A percentile compares a stretch with the other conserved stretches of the same genome.
Conservation (phyloP, 2,329 filamentous ascomycete genomes). For the Metarhizium rileyi region DNA sequence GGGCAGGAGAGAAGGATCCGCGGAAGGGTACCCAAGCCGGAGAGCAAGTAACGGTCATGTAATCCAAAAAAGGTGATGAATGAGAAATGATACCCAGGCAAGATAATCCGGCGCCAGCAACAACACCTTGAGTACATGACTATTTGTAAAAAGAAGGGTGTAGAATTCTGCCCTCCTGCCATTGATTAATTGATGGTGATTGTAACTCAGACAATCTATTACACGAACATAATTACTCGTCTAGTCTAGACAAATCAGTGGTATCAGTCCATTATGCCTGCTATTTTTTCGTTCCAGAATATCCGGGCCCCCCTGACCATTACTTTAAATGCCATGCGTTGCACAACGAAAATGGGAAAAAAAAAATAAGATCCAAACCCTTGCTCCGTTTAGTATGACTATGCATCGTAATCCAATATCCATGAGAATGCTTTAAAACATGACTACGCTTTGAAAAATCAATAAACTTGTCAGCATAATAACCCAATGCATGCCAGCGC, state of each 20-base stretch:
- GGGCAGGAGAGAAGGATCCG: constrained; percentile 14
- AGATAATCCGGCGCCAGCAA: not conserved
- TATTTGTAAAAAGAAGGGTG: not conserved
- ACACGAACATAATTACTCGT: too few relatives aligned
- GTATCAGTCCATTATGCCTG: too few relatives aligned
- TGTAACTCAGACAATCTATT: too few relatives aligned
- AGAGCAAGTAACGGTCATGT: not conserved
- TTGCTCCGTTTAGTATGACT: too few relatives aligned
- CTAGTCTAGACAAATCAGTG: too few relatives aligned
- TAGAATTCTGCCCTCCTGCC: too few relatives aligned
- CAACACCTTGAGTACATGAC: too few relatives aligned
- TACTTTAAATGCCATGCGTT: too few relatives aligned
- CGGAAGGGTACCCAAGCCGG: constrained; percentile 15
- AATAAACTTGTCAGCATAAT: not conserved
- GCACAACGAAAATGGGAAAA: too few relatives aligned
- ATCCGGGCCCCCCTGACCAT: not conserved
- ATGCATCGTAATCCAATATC: not conserved
- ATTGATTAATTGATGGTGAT: too few relatives aligned
- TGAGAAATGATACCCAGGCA: constrained; percentile 7
- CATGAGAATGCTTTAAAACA: not conserved
- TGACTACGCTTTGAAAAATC: not conserved
- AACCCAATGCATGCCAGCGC: not conserved
- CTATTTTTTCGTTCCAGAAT: too few relatives aligned
- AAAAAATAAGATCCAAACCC: too few relatives aligned
- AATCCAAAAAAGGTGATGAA: not conserved